A percentile compares a stretch with the other conserved stretches of the same genome.
These are phyloP conservation scores for Wickerhamiella azymoides DNA, from an alignment of 805 yeast genomes.

Conservation along the genomic window DNA sequence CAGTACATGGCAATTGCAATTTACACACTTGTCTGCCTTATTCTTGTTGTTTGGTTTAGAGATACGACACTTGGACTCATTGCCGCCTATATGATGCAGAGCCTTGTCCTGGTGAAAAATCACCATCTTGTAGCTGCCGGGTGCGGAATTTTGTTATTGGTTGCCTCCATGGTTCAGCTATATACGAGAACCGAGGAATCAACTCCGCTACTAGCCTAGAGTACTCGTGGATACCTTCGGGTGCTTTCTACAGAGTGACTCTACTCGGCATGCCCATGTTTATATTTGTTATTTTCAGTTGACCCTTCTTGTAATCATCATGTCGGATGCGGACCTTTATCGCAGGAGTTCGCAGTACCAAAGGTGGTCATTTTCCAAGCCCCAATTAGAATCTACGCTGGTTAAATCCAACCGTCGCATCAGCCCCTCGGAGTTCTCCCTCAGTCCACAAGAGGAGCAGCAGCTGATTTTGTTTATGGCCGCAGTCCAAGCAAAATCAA, in stretches of 20 bases:
- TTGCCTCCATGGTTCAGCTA: not conserved
- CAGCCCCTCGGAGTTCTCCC: constrained; percentile 29
- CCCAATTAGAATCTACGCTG: constrained; percentile 38
- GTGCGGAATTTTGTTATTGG: not conserved
- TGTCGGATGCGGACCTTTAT: constrained; percentile 75
- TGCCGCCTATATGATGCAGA: not conserved
- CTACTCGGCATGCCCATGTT: too few species aligned
- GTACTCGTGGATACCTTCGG: too few species aligned
- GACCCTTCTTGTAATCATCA: constrained; percentile 17
- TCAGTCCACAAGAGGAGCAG: constrained; percentile 57
- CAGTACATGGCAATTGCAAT: not conserved
- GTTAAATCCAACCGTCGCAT: constrained; percentile 34
- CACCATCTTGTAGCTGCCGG: not conserved
- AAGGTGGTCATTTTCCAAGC: constrained; percentile 67
- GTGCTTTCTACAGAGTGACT: not conserved
- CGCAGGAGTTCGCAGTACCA: constrained; percentile 75
- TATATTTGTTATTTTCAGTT: not conserved
- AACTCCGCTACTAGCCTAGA: not conserved
- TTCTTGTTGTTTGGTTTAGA: not conserved
- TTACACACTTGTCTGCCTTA: not conserved
- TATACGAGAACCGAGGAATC: not conserved
- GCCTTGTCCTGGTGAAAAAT: not conserved
- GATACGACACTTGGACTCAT: not conserved
- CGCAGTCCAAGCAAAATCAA: constrained; percentile 52
- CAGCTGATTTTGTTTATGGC: constrained; percentile 50